Conservation (phyloP, 805 yeast genomes). For the Saturnispora sanitii region DNA sequence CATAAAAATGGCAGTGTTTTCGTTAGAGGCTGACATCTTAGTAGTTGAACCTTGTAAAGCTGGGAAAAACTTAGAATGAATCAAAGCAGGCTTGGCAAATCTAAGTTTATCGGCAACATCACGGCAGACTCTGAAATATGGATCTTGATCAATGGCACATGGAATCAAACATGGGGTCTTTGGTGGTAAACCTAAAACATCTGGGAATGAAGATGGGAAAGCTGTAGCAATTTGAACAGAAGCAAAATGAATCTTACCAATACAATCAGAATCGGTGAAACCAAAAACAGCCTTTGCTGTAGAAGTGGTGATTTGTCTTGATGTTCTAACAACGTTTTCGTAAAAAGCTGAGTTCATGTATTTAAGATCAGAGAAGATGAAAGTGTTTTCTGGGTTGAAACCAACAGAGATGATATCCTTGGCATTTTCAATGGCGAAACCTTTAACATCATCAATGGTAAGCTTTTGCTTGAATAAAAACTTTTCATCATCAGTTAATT, state of each 20-base stretch:
- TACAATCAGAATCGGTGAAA: slow-evolving; percentile 86
- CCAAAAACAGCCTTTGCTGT: slow-evolving; percentile 97
- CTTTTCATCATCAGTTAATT: slow-evolving; percentile 94
- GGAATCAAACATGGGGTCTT: slow-evolving; percentile 96
- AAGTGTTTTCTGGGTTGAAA: slow-evolving; percentile 88
- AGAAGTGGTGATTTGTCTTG: slow-evolving; percentile 93
- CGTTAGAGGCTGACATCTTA: slow-evolving; percentile 94
- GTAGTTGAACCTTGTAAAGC: slow-evolving; percentile 95
- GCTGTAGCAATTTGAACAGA: slow-evolving; percentile 94
- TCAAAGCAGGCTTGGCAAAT: slow-evolving; percentile 81
- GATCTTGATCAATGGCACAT: slow-evolving; percentile 98
- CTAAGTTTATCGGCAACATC: slow-evolving; percentile 93
- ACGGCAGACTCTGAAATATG: slow-evolving; percentile 93
- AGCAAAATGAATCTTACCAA: slow-evolving; percentile 92
- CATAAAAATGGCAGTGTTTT: slow-evolving; percentile 86
- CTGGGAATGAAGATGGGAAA: slow-evolving; percentile 94
- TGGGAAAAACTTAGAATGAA: slow-evolving; percentile 95
- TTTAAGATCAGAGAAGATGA: slow-evolving; percentile 83
- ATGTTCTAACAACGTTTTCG: slow-evolving; percentile 85
- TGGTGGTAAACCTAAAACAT: slow-evolving; percentile 70
- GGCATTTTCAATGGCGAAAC: slow-evolving; percentile 72
- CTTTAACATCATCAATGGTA: slow-evolving; percentile 79
- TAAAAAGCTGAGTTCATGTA: slow-evolving; percentile 93
- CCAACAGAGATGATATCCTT: slow-evolving; percentile 92
- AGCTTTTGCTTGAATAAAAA: slow-evolving; percentile 87